These are phyloP conservation scores for Ziziphus jujuba DNA, from an alignment of 306 rosid genomes.

Conservation along the genomic window DNA sequence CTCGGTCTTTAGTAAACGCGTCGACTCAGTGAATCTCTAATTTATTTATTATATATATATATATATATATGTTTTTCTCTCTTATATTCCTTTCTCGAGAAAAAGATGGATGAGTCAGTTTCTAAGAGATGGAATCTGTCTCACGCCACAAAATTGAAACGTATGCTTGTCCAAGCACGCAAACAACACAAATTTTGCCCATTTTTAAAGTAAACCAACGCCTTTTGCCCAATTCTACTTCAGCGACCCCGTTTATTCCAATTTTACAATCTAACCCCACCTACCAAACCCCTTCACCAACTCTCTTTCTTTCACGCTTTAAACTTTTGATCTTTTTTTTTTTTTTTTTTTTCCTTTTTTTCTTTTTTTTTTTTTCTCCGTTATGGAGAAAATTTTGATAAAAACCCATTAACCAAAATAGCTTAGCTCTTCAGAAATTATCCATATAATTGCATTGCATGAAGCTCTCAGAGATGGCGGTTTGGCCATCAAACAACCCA, in stretches of 20 bases:
- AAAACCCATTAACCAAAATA: slow-evolving; percentile 5
- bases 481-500: slow-evolving; percentile 14
- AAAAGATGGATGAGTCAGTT: slow-evolving; percentile 10
- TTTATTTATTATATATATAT: not conserved
- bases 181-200: slow-evolving; percentile 47
- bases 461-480: slow-evolving; percentile 27
- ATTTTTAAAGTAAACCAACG: slow-evolving; percentile 34
- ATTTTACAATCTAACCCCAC: slow-evolving; percentile 11
- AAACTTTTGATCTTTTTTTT: slow-evolving; percentile 18
- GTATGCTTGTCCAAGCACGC: slow-evolving; percentile 29
- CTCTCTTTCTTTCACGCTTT: slow-evolving; percentile 39
- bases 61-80: not conserved
- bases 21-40: no score
- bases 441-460: not conserved
- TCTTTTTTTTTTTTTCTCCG: slow-evolving; percentile 4
- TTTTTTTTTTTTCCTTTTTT: not conserved
- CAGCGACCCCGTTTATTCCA: slow-evolving; percentile 3
- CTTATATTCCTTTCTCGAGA: not conserved
- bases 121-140: slow-evolving; percentile 10
- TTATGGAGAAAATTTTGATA: slow-evolving; percentile 1
- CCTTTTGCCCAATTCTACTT: slow-evolving; percentile 7
- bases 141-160: slow-evolving; percentile 3
- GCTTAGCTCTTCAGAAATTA: not conserved
- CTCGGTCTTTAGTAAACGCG: not conserved
- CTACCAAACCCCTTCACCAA: slow-evolving; percentile 29